Base-by-base conservation (phyloP, 768 basidiomycete species). In the Serendipita vermifera region DNA sequence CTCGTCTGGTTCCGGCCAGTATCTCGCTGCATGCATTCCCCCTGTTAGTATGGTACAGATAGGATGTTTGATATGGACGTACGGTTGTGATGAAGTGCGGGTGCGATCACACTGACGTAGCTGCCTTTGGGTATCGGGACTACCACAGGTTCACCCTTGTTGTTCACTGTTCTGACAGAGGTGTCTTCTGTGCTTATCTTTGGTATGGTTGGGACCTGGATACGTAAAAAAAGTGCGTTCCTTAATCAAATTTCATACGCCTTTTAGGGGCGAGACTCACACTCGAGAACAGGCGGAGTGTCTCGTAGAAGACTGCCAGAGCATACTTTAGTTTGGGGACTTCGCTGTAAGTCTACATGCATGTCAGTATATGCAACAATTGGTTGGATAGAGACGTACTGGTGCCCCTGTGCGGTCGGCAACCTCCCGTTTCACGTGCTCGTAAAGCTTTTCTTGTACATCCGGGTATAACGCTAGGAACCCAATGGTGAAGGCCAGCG, bases 391-490 rank as follows among this genome's bases (percentile, higher is more conserved):
- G 6, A 14, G 13, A 58, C 66, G 38, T 51, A 74, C 75, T 33
- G 76, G 60, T 36, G 33, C 17, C 66, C 57, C 35, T 72, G 70
- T 11, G 70, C 66, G 60, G 7, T 69, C 69, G 32, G 72, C 58
- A 3, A 74, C 38, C 14, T 46, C 55, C 5, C 53, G 66, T n/a
- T n/a, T n/a, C 57, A 73, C 70, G 56, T 68, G 71, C 57, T 66
- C 56, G 57, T 65, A 72, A 29, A 72, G 57, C 41, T 64, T 69
- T 26, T 69, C 64, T 60, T 81, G 79, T 31, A 68, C 67, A 0
- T 75, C 74, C 2, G 77, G 77, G 60, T 71, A 65, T 11, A 79
- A 70, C 20, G 79, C 79, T 5, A 81, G 64, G 9, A 78, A 77
- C 64, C 77, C 79, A 58, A 80, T 66, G 1, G 71, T 67, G 56